Base-by-base conservation (phyloP, 2,329 filamentous ascomycete species). In the Ceratocystis destructans region DNA sequence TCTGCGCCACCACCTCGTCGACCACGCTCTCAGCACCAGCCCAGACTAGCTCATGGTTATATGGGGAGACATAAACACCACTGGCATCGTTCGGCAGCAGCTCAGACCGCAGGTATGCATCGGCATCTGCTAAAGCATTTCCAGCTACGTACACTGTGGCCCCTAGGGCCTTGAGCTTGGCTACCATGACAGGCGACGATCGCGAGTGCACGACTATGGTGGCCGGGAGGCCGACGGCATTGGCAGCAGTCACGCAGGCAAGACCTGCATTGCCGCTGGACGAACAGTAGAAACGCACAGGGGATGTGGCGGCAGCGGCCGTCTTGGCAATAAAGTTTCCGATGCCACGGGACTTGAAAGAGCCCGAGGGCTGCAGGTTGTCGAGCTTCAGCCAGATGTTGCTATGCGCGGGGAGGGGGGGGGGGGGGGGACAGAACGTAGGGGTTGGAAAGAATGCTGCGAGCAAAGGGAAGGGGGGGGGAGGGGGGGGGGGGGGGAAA, bases 211-310 rank as follows among this genome's bases (percentile, higher is more conserved):
- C 83, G 37, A 90, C 87, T 68, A 96, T 87, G 4, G 89, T 93
- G 73, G 84, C 86, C 1, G 83, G 85, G 46, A 83, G 80, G 5
- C 79, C 76, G 5, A 94, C 80, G 1, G 82, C 79, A 28, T 79
- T 77, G 12, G 89, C 87, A 0, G 90, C 87, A 61, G 84, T 86
- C 17, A 89, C 88, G 71, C 88, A 90, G 1, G 90, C 90, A 3
- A 96, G 83, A 1, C 90, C 90, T 1, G 90, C 90, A 73, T 96
- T 96, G 67, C 90, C 90, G 67, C 89, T 90, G 1, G 85, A 89
- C 12, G 87, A 88, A 72, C 83, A 87, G 77, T 89, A 94, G 80
- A 94, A 93, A 77, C 89, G 88, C 69, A 70, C 67, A 69, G 77
- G 71, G 69, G 75, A 72, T 66, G 75, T 74, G 64, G 72, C 72